Conservation (phyloP, 768 basidiomycete genomes). For the Rossbeevera mucosa region DNA sequence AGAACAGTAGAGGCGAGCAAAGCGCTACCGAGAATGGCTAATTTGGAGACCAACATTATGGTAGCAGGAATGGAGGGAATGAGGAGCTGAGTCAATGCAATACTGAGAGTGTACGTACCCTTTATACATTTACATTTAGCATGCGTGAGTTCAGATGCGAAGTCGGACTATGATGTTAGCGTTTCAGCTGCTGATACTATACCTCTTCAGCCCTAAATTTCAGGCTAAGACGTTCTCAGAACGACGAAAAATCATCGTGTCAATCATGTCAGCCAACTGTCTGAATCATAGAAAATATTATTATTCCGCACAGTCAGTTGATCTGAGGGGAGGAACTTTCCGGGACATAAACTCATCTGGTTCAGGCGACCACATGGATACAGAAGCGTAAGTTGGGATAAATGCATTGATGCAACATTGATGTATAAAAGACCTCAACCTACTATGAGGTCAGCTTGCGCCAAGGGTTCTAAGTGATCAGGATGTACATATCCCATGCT, state of each 20-base stretch:
- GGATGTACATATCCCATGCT: too few species aligned
- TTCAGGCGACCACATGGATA: too few species aligned
- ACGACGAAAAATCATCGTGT: not conserved
- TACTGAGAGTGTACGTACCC: not conserved
- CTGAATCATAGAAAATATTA: not conserved
- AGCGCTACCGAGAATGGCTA: conserved; percentile 11
- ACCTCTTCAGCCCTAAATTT: not conserved
- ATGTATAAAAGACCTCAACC: not conserved
- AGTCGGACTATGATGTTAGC: not conserved
- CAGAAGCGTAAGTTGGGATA: not conserved
- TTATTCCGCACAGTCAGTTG: not conserved
- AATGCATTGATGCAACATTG: not conserved
- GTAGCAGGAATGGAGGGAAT: not conserved
- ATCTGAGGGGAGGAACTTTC: not conserved
- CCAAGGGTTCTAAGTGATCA: not conserved
- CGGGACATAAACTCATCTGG: not conserved
- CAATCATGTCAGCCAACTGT: not conserved
- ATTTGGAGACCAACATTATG: conserved; percentile 17
- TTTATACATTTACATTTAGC: not conserved
- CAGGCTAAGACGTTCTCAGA: not conserved
- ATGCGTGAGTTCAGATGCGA: not conserved
- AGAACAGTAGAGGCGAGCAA: conserved; percentile 17
- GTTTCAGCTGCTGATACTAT: not conserved
- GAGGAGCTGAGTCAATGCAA: not conserved
- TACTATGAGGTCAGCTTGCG: not conserved